Evolutionary conservation across 2,329 filamentous ascomycete species (phyloP).

Genomic region (Fusarium beomiforme): DNA sequence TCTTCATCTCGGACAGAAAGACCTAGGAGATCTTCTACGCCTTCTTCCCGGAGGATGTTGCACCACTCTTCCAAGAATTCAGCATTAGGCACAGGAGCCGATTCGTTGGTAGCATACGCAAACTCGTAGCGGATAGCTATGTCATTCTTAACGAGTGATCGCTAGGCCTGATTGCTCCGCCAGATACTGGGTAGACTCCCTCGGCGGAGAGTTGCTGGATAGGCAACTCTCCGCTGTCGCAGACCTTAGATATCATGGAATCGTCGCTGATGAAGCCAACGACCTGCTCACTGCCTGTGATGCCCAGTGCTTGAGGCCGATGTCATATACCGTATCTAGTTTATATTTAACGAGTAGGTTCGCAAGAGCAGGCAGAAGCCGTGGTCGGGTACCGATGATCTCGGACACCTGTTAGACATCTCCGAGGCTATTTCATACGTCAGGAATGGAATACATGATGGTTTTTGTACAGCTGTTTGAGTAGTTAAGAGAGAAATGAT

Average conservation of each 20-base stretch:
- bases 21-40: neutral
- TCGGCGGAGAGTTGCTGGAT: neutral
- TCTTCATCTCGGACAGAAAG: neutral
- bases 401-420: neutral
- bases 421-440: neutral
- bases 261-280: neutral
- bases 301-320: neutral
- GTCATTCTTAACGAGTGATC: neutral
- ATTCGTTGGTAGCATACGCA: neutral
- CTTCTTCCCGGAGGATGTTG: neutral
- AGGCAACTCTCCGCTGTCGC: neutral
- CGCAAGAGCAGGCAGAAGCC: neutral
- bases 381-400: neutral
- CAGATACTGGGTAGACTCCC: neutral
- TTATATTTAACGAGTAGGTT: neutral
- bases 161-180: neutral
- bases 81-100: neutral
- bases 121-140: neutral
- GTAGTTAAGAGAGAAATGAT: too few species aligned
- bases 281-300: neutral
- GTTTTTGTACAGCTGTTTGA: neutral
- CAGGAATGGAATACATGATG: neutral
- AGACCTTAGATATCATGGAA: neutral
- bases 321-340: neutral
- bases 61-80: neutral